Evolutionary conservation across 345 rosid genomes (phyloP).

Genomic region (Brassica juncea): DNA sequence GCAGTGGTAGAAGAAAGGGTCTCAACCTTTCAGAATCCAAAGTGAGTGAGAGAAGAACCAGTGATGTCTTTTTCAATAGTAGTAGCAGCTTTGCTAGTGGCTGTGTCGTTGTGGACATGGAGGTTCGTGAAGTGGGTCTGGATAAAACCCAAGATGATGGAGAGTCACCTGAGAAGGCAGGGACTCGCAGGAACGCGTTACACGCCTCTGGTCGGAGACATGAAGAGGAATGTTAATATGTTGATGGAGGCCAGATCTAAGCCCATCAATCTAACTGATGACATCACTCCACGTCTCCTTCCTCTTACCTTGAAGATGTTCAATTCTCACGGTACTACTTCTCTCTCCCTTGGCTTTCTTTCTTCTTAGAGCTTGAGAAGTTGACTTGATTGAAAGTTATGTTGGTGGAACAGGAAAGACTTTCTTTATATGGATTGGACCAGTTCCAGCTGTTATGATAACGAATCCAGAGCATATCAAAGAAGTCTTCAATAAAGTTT

Average conservation of each 20-base stretch:
- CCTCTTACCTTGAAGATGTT: slow-evolving; percentile 44
- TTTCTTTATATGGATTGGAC: slow-evolving; percentile 50
- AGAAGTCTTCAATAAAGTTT: slow-evolving; percentile 39
- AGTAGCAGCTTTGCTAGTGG: slow-evolving; percentile 18
- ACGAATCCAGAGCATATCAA: slow-evolving; percentile 47
- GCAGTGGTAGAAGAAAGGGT: too few relatives aligned
- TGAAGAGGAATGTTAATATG: slow-evolving; percentile 31
- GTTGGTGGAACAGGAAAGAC: slow-evolving; percentile 42
- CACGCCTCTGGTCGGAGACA: slow-evolving; percentile 45
- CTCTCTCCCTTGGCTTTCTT: neutral
- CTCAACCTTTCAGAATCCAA: too few relatives aligned
- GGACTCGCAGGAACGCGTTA: slow-evolving; percentile 52
- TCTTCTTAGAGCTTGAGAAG: neutral
- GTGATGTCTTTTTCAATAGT: slow-evolving; percentile 25
- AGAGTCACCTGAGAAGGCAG: slow-evolving; percentile 45
- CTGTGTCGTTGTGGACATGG: slow-evolving; percentile 38
- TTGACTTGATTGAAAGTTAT: neutral
- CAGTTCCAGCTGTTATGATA: slow-evolving; percentile 41
- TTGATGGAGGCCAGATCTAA: slow-evolving; percentile 38
- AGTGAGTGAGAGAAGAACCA: too few relatives aligned
- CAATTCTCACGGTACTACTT: slow-evolving; percentile 39
- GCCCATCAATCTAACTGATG: slow-evolving; percentile 43
- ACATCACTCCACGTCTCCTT: slow-evolving; percentile 39
- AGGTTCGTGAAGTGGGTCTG: slow-evolving; percentile 46
- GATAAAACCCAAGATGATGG: slow-evolving; percentile 53